These are phyloP conservation scores for Cytospora piceicola DNA, from an alignment of 2,329 filamentous ascomycete species.

Conservation along the genomic window DNA sequence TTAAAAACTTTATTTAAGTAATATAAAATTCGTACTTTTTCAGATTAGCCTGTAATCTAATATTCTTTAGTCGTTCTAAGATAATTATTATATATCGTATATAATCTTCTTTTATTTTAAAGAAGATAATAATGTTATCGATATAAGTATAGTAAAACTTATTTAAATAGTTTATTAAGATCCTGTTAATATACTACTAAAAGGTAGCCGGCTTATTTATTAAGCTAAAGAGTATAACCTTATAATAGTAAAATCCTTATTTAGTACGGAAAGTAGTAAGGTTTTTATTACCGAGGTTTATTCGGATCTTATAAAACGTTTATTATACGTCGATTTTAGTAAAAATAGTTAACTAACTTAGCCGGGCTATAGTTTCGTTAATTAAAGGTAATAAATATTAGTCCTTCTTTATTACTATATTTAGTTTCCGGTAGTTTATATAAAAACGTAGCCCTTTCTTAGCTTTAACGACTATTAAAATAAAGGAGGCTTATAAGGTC, in stretches of 20 bases:
- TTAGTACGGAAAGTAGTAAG: neutral
- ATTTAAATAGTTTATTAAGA: too few species aligned
- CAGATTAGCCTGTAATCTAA: neutral
- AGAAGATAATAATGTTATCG: constrained; percentile 7
- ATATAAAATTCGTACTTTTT: too few species aligned
- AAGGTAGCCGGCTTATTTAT: neutral
- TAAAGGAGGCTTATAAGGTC: neutral
- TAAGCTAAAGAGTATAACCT: neutral
- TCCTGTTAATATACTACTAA: constrained; percentile 2
- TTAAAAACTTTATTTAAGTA: constrained; percentile 2
- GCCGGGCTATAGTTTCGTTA: too few species aligned
- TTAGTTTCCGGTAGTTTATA: constrained; percentile 9
- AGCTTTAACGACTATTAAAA: neutral
- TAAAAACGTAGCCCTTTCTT: neutral
- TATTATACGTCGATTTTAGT: too few species aligned
- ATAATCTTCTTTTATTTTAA: neutral
- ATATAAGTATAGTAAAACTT: too few species aligned
- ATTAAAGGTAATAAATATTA: too few species aligned
- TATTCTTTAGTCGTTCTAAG: neutral
- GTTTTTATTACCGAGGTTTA: neutral
- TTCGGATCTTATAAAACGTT: too few species aligned
- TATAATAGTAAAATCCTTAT: constrained; percentile 4
- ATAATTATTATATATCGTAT: neutral
- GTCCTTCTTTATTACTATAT: neutral
- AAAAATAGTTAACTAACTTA: too few species aligned